Conservation (phyloP, 2,329 filamentous ascomycete species). For the Pestalotiopsis sp. region DNA sequence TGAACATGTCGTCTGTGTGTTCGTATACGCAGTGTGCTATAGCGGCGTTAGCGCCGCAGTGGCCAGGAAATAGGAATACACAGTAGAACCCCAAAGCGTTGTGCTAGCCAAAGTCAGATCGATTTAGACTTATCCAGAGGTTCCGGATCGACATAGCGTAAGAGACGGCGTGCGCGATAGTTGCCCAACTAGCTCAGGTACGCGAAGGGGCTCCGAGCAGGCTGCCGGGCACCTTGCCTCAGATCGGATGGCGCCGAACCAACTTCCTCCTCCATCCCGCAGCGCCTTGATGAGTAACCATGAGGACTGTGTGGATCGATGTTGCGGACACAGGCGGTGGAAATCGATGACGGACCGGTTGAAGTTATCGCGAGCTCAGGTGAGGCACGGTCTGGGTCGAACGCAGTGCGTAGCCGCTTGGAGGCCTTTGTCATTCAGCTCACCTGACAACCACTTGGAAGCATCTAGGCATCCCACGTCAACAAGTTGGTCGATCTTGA, state of each 20-base stretch:
- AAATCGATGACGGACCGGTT: too few relatives aligned
- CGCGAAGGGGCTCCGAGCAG: not conserved
- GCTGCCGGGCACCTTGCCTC: not conserved
- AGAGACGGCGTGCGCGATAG: not conserved
- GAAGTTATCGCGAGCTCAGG: too few relatives aligned
- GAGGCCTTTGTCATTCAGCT: too few relatives aligned
- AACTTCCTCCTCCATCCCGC: not conserved
- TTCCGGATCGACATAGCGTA: constrained; percentile 3
- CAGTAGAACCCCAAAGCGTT: not conserved
- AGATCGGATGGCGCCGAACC: not conserved
- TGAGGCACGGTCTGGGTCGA: too few relatives aligned
- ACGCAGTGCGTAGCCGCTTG: too few relatives aligned
- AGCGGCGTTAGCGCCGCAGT: not conserved
- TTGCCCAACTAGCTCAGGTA: constrained; percentile 7
- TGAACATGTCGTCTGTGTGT: not conserved
- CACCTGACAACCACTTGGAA: too few relatives aligned
- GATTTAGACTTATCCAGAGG: constrained; percentile 5
- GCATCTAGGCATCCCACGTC: too few relatives aligned
- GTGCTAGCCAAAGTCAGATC: constrained; percentile 6
- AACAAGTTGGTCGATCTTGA: too few relatives aligned
- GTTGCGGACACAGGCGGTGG: too few relatives aligned
- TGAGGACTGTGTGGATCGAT: too few relatives aligned
- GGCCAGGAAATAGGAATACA: not conserved
- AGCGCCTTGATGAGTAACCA: not conserved
- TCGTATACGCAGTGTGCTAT: constrained; percentile 1